Evolutionary conservation across 2,329 filamentous ascomycete genomes (phyloP).

Genomic region (Fusarium papillatum): DNA sequence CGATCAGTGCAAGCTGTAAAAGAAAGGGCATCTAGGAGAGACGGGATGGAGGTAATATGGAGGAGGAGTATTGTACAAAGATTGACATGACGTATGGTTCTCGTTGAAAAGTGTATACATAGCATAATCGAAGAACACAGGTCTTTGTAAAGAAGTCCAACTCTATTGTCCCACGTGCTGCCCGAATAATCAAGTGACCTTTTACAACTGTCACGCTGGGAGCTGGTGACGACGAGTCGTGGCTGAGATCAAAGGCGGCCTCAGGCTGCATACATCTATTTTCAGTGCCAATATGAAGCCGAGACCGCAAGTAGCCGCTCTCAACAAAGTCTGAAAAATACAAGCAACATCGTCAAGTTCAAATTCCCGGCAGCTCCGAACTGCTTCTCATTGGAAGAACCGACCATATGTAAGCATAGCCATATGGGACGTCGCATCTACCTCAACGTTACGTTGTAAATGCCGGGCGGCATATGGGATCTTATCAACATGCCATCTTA

Average conservation of each 20-base stretch:
- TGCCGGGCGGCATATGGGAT: neutral
- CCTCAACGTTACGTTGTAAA: slow-evolving; percentile 17
- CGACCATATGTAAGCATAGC: neutral
- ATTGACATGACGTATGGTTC: neutral
- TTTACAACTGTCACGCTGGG: neutral
- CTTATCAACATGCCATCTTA: neutral
- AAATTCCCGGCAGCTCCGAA: slow-evolving; percentile 18
- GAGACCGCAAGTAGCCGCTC: neutral
- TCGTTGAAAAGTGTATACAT: neutral
- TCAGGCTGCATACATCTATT: neutral
- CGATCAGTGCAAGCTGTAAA: neutral
- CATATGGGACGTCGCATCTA: slow-evolving; percentile 20
- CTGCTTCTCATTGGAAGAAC: neutral
- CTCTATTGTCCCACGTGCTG: neutral
- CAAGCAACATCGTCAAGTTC: slow-evolving; percentile 35
- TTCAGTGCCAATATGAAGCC: neutral
- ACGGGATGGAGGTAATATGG: neutral
- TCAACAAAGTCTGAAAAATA: neutral
- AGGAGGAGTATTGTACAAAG: neutral
- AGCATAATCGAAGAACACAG: neutral
- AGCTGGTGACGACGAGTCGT: neutral
- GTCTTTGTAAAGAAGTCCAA: neutral
- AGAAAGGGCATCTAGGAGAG: too few species aligned
- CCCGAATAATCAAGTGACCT: neutral
- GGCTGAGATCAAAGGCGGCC: neutral